Percentiles rank a stretch among this genome's conserved stretches.
These are phyloP conservation scores for Boletus rex-veris DNA, from an alignment of 768 basidiomycete genomes.

Conservation along the genomic window DNA sequence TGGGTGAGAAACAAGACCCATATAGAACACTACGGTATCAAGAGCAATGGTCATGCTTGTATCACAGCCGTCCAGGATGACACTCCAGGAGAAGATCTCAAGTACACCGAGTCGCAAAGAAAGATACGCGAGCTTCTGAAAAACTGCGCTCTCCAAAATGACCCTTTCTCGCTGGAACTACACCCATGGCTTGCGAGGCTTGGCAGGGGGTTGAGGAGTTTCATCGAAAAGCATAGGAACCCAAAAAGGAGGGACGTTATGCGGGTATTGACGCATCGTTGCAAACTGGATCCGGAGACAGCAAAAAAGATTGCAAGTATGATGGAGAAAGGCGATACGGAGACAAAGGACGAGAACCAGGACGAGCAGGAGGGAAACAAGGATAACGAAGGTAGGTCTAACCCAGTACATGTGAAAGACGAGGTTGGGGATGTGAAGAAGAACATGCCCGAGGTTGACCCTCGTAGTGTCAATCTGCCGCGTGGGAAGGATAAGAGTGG, in stretches of 20 bases:
- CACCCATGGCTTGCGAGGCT: conserved; percentile 19
- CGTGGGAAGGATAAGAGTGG: background rate
- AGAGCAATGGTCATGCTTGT: conserved; percentile 32
- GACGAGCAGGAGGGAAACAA: background rate
- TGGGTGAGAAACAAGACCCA: conserved; percentile 28
- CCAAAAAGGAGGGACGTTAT: conserved; percentile 19
- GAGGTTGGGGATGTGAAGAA: background rate
- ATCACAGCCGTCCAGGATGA: conserved; percentile 28
- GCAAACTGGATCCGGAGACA: conserved; percentile 25
- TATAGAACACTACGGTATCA: conserved; percentile 25
- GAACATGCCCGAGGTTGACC: background rate
- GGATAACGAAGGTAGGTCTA: background rate
- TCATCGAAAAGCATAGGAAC: conserved; percentile 13
- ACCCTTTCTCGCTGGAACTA: conserved; percentile 13
- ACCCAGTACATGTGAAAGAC: background rate
- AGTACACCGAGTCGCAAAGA: conserved; percentile 22
- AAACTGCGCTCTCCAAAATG: conserved; percentile 10
- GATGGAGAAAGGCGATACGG: conserved; percentile 16
- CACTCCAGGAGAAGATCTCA: conserved; percentile 14
- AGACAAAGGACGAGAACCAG: background rate
- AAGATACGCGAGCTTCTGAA: conserved; percentile 20
- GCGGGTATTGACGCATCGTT: conserved; percentile 22
- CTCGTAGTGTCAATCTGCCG: background rate
- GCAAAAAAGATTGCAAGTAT: conserved; percentile 22
- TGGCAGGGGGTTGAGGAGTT: conserved; percentile 5